Conservation (phyloP, 2,329 filamentous ascomycete species). For the Aspergillus sp. region DNA sequence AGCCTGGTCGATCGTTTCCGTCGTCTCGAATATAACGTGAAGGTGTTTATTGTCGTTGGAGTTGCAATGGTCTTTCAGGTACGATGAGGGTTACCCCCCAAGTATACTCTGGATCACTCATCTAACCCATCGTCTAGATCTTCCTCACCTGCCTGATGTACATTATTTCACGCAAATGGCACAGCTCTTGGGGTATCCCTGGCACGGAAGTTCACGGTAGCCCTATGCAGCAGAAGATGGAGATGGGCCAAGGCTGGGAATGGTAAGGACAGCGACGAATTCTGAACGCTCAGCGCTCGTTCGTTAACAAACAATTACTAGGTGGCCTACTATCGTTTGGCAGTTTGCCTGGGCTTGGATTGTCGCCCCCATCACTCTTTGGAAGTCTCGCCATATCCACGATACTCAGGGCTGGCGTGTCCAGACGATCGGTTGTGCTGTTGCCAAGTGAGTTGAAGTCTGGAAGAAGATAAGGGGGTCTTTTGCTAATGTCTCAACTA, state of each 20-base stretch:
- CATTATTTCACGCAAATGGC: slow-evolving; percentile 58
- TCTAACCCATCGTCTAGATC: slow-evolving; percentile 36
- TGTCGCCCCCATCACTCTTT: slow-evolving; percentile 39
- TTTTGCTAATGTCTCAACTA: not conserved
- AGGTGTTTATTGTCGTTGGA: slow-evolving; percentile 36
- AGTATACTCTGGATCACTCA: not conserved
- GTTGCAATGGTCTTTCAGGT: slow-evolving; percentile 52
- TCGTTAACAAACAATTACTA: not conserved
- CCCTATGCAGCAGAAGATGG: slow-evolving; percentile 36
- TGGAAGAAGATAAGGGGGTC: not conserved
- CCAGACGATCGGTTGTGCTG: slow-evolving; percentile 49
- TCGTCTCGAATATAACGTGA: slow-evolving; percentile 18
- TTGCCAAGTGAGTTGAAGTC: slow-evolving; percentile 30
- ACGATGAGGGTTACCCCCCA: slow-evolving; percentile 4
- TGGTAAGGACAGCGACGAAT: slow-evolving; percentile 37
- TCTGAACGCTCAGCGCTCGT: not conserved
- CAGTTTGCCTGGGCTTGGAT: slow-evolving; percentile 17
- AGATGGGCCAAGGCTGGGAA: slow-evolving; percentile 49
- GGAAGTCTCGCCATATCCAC: slow-evolving; percentile 51
- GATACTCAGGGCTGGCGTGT: slow-evolving; percentile 60
- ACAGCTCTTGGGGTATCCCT: slow-evolving; percentile 39
- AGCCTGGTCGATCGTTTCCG: slow-evolving; percentile 17
- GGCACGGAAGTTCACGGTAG: slow-evolving; percentile 49
- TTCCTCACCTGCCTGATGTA: slow-evolving; percentile 53
- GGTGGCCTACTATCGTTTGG: slow-evolving; percentile 25